Evolutionary conservation across 208 protist species (phyloP).

Genomic region (Crithidia sp.): DNA sequence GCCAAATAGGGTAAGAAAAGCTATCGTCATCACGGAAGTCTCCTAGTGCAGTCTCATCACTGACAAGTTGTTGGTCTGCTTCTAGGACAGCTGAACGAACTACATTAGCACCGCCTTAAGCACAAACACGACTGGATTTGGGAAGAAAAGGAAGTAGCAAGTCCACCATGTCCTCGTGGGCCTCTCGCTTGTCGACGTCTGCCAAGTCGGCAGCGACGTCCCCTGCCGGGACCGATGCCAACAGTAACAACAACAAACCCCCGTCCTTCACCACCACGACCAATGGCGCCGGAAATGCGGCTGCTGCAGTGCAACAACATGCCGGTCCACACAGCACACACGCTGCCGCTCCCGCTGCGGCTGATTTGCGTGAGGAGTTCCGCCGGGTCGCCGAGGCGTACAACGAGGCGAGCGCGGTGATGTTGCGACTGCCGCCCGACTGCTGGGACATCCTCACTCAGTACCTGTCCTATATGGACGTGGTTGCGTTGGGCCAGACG

Average conservation of each 20-base stretch:
- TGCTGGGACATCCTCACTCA: slow-evolving; percentile 49
- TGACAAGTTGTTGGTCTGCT: too few relatives aligned
- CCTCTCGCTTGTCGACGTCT: slow-evolving; percentile 32
- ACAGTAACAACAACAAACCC: background rate
- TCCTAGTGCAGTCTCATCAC: too few relatives aligned
- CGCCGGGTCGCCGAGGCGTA: slow-evolving; percentile 32
- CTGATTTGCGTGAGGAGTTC: slow-evolving; percentile 32
- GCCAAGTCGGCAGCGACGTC: slow-evolving; percentile 17
- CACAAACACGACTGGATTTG: too few relatives aligned
- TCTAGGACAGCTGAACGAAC: background rate
- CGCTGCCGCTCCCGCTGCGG: background rate
- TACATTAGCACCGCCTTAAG: too few relatives aligned
- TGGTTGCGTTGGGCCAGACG: slow-evolving; percentile 50
- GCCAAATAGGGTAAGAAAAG: too few relatives aligned
- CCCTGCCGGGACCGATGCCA: background rate
- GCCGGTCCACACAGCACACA: too few relatives aligned
- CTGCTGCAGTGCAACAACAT: background rate
- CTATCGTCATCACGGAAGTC: too few relatives aligned
- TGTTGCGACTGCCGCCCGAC: slow-evolving; percentile 48
- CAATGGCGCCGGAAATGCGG: background rate
- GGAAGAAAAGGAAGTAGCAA: too few relatives aligned
- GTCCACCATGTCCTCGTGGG: slow-evolving; percentile 41
- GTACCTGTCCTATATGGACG: slow-evolving; percentile 51
- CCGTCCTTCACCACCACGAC: too few relatives aligned
- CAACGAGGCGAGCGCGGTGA: slow-evolving; percentile 26